Conservation (phyloP, 192 early-diverging fungal species). For the Bifiguratus adelaidae region DNA sequence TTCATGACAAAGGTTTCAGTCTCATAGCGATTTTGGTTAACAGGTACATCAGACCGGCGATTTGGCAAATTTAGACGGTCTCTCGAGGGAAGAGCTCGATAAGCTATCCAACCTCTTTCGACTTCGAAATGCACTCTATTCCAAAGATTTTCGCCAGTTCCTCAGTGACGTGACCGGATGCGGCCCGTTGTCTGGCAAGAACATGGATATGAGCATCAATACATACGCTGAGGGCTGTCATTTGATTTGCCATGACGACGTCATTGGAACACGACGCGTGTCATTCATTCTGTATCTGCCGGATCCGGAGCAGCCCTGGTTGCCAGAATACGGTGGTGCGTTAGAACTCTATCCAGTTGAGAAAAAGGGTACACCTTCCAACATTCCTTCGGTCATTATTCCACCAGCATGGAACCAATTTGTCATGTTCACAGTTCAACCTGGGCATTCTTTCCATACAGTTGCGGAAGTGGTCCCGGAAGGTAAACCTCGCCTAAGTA, state of each 20-base stretch:
- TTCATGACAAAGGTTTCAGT: neutral
- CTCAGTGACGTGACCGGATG: constrained; percentile 55
- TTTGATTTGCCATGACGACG: constrained; percentile 72
- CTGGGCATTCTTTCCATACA: constrained; percentile 70
- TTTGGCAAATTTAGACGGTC: constrained; percentile 72
- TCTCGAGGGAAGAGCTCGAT: constrained; percentile 38
- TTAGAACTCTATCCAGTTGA: constrained; percentile 68
- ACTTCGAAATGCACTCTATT: constrained; percentile 68
- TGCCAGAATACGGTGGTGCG: constrained; percentile 53
- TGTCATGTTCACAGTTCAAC: constrained; percentile 66
- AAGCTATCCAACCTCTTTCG: constrained; percentile 41
- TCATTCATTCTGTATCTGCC: constrained; percentile 73
- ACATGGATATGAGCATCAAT: constrained; percentile 68
- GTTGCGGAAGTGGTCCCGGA: constrained; percentile 61
- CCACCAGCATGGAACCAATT: constrained; percentile 69
- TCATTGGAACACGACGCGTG: constrained; percentile 64
- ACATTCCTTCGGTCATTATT: constrained; percentile 41
- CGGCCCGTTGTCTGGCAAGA: constrained; percentile 52
- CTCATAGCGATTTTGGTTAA: neutral
- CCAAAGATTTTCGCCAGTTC: constrained; percentile 57
- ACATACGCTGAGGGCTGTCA: constrained; percentile 62
- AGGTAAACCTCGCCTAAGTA: constrained; percentile 43
- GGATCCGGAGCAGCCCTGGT: constrained; percentile 49
- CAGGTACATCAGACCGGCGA: constrained; percentile 69
- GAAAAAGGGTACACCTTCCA: constrained; percentile 42